Conservation (phyloP, 805 yeast genomes). For the Debaryomyces hansenii region DNA sequence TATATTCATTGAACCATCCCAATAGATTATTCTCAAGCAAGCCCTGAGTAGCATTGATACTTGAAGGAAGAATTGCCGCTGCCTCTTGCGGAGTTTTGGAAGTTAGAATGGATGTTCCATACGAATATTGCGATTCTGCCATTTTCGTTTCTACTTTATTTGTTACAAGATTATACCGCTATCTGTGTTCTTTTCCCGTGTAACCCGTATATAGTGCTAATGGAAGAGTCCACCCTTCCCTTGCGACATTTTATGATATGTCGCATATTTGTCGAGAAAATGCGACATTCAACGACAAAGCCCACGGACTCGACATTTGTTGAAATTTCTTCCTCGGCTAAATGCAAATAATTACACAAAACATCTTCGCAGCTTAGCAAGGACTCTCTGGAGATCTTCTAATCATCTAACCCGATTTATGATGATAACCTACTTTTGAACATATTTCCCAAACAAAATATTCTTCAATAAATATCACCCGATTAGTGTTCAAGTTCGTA, state of each 20-base stretch:
- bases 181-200: too few species aligned
- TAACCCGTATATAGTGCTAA: too few species aligned
- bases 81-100: conserved; percentile 43
- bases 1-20: conserved; percentile 31
- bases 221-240: neutral
- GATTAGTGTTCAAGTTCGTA: neutral
- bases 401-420: too few species aligned
- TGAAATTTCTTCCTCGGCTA: neutral
- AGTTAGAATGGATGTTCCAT: conserved; percentile 38
- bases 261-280: neutral
- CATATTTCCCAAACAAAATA: neutral
- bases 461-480: neutral
- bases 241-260: neutral
- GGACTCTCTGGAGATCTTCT: too few species aligned
- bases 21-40: conserved; percentile 31
- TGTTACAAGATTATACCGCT: neutral
- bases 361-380: too few species aligned
- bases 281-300: neutral
- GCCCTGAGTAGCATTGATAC: conserved; percentile 27
- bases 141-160: conserved; percentile 6
- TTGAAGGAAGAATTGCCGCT: conserved; percentile 37
- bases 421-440: neutral
- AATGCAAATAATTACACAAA: neutral
- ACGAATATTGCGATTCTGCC: conserved; percentile 11
- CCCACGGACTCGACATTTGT: too few species aligned